Evolutionary conservation across 768 basidiomycete species (phyloP).

Genomic region (Cystobasidium tubakii): DNA sequence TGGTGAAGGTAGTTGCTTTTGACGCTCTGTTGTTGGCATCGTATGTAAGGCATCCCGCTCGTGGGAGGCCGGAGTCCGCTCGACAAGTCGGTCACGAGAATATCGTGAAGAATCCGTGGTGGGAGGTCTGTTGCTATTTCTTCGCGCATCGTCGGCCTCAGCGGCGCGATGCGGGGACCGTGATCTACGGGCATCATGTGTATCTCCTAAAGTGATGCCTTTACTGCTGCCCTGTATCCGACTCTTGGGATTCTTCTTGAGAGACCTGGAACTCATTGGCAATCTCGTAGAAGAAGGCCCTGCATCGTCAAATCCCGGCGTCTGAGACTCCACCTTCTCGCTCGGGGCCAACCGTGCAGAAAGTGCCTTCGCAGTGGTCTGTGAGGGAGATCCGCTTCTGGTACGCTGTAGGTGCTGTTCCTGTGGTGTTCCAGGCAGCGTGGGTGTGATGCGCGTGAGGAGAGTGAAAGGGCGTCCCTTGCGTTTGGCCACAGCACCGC

Average conservation of each 20-base stretch:
- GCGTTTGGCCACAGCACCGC: neutral
- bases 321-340: neutral
- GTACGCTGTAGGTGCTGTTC: too few species aligned
- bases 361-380: neutral
- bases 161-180: neutral
- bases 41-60: neutral
- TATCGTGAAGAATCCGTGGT: too few species aligned
- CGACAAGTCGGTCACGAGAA: too few species aligned
- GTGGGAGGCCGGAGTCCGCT: neutral
- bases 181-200: too few species aligned
- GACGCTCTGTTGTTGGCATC: neutral
- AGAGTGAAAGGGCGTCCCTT: neutral
- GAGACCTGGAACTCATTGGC: too few species aligned
- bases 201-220: too few species aligned
- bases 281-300: neutral
- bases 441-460: neutral
- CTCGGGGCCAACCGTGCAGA: neutral
- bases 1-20: neutral
- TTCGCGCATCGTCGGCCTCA: too few species aligned
- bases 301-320: neutral
- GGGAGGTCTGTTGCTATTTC: too few species aligned
- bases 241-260: too few species aligned
- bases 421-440: too few species aligned
- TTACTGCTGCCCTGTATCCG: too few species aligned
- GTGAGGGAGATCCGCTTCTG: neutral